These are phyloP conservation scores for Cladophialophora chaetospira DNA, from an alignment of 2,329 filamentous ascomycete species.

Conservation along the genomic window DNA sequence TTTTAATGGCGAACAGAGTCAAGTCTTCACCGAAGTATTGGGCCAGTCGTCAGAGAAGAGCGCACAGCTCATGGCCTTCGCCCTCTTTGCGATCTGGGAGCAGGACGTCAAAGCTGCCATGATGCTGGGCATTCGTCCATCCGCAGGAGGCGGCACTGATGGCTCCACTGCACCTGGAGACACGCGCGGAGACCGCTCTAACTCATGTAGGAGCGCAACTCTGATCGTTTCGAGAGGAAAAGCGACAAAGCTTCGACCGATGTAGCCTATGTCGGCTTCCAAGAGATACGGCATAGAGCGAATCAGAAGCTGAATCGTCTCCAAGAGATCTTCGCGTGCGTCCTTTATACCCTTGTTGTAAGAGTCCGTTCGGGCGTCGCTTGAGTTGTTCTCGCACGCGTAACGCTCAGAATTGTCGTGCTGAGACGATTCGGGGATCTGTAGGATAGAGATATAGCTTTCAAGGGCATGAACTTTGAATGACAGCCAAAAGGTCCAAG, in stretches of 20 bases:
- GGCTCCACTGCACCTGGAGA: not conserved
- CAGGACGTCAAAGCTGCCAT: not conserved
- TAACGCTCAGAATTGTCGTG: not conserved
- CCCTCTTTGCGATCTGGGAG: not conserved
- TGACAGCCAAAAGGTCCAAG: constrained; percentile 3
- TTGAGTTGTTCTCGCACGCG: not conserved
- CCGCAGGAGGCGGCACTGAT: not conserved
- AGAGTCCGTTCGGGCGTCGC: not conserved
- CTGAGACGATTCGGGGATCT: not conserved
- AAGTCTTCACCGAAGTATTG: not conserved
- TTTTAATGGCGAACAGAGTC: not conserved
- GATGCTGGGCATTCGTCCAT: not conserved
- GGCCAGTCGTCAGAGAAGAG: not conserved
- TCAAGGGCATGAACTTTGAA: constrained; percentile 7
- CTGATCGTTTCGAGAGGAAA: constrained; percentile 6
- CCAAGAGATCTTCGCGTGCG: not conserved
- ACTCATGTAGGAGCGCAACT: not conserved
- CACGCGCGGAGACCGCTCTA: not conserved
- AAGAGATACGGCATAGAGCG: constrained; percentile 5
- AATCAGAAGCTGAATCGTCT: constrained; percentile 2
- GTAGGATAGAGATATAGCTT: not conserved
- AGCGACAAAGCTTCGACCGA: not conserved
- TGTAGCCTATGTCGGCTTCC: not conserved
- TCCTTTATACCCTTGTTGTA: not conserved
- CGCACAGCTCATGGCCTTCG: not conserved